A percentile compares a stretch with the other conserved stretches of the same genome.
Conservation (phyloP, 2,329 filamentous ascomycete genomes). For the Sclerotiophoma versabilis region DNA sequence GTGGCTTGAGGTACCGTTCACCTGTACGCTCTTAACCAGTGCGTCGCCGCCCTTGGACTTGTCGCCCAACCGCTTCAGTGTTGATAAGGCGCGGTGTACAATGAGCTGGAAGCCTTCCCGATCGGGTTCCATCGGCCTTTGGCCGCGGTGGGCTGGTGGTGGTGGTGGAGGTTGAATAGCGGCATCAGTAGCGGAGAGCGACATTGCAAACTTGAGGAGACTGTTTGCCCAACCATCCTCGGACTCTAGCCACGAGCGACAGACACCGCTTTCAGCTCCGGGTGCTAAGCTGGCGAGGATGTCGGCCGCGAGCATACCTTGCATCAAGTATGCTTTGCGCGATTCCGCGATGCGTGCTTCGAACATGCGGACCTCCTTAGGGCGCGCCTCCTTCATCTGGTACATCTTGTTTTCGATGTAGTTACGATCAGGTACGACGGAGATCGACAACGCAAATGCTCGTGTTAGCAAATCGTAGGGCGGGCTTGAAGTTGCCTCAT, state of each 20-base stretch:
- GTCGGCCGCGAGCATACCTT: constrained; percentile 88
- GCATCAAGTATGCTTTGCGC: constrained; percentile 88
- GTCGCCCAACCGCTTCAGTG: constrained; percentile 56
- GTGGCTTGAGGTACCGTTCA: constrained; percentile 36
- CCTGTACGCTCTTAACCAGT: constrained; percentile 38
- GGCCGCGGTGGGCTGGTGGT: constrained; percentile 40
- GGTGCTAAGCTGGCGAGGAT: constrained; percentile 81
- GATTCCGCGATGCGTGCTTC: constrained; percentile 74
- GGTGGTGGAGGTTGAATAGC: constrained; percentile 34
- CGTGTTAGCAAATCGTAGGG: constrained; percentile 84
- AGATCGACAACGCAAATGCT: constrained; percentile 85
- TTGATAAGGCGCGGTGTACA: constrained; percentile 55
- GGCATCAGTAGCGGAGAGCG: constrained; percentile 58
- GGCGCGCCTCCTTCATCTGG: constrained; percentile 54
- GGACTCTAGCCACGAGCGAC: constrained; percentile 81
- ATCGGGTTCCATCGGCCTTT: constrained; percentile 44
- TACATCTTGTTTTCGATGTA: constrained; percentile 54
- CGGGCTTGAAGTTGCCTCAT: constrained; percentile 69
- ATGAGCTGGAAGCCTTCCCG: constrained; percentile 49
- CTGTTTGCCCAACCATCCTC: constrained; percentile 84
- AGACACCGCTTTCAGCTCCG: constrained; percentile 73
- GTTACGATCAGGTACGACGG: constrained; percentile 78
- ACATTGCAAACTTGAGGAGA: constrained; percentile 76
- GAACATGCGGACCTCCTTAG: constrained; percentile 43
- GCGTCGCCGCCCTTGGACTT: constrained; percentile 50